Base-by-base conservation (phyloP, 163 green algal species). In the Scenedesmus sp. region DNA sequence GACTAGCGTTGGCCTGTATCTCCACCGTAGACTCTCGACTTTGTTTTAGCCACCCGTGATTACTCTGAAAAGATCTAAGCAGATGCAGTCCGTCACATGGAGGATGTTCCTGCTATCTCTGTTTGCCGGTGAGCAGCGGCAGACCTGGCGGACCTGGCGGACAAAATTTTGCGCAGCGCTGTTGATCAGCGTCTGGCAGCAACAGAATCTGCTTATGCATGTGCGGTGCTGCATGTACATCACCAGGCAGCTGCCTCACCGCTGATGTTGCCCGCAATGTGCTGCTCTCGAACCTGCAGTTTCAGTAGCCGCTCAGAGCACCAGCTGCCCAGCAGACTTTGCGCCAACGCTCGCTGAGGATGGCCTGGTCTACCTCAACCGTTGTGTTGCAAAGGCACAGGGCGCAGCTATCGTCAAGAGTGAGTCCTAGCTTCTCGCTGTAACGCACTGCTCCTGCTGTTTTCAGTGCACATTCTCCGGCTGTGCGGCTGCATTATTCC, bases 361-460 rank as follows among this genome's bases (percentile, higher is more conserved):
- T 82, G 85, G 85, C 30, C 68, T 89, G 30, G 22, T 53, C 13
- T 89, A 89, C 42, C 4, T 89, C 30, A 89, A 89, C 85, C 53
- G 24, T n/a, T 89, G 85, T 40, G 85, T 89, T 3, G 85, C 85
- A 7, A 37, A 51, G 43, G 70, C 44, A 4, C 85, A 89, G 73
- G 85, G 85, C 15, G 65, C 68, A 46, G 33, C 81, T 43, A 44
- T 76, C 18, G 26, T 49, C 53, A 87, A n/a, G 16, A 53, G 82
- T 76, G 43, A 87, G 82, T 44, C 30, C 42, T 44, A 43, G 42
- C 22, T 26, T 22, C 43, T 76, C 26, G 4, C 30, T 56, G 13
- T 56, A 13, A 56, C 49, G 13, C 30, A 22, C 30, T 18, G 9
- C 65, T 35, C 22, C 20, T 72, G 22, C 22, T 72, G 24, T n/a